Base-by-base conservation (phyloP, 2,329 filamentous ascomycete species). In the Pochonia chlamydosporia region DNA sequence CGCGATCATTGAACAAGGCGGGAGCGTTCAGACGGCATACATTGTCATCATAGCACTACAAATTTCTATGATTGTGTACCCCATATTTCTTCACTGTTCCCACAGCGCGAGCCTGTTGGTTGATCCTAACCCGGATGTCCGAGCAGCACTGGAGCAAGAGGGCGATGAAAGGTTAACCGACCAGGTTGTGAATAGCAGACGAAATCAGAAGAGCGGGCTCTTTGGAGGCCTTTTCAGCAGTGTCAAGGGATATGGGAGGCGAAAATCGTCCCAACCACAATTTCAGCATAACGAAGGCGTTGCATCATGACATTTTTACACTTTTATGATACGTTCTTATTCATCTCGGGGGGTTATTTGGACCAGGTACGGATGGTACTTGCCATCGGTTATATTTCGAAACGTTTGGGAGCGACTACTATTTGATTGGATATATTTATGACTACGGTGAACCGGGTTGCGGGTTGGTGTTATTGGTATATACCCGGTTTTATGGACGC, bases 21-120 rank as follows among this genome's bases (percentile, higher is more conserved):
- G 81, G 14, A 72, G 73, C 40, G 82, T 86, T 10, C 80, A 80
- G 11, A 75, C 76, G 28, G 80, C 83, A 0, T 87, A 86, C 61
- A 66, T 80, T 26, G 72, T 90, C 4, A 79, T 87, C 2, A 66
- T 85, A 3, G 71, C 65, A 3, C 61, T 81, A 23, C 67, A 78
- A 42, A 67, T 68, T 1, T 60, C 71, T 21, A 70, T 71, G 18
- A 62, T 73, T 28, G 55, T 69, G 3, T 81, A 78, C 49, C 71
- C 78, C 0, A 51, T 75, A 4, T 78, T 76, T 52, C 60, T 82
- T 16, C 67, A 69, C 33, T 53, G 70, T 23, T 64, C 70, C n/a
- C 61, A 56, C 11, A 73, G 77, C 49, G 78, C 74, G 1, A 70
- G 68, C 49, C 55, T 61, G 10, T 59, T 78, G 45, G 71, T 75